These are phyloP conservation scores for Tylopilus orsonianus DNA, from an alignment of 1,284 basidiomycete species.

Conservation along the genomic window DNA sequence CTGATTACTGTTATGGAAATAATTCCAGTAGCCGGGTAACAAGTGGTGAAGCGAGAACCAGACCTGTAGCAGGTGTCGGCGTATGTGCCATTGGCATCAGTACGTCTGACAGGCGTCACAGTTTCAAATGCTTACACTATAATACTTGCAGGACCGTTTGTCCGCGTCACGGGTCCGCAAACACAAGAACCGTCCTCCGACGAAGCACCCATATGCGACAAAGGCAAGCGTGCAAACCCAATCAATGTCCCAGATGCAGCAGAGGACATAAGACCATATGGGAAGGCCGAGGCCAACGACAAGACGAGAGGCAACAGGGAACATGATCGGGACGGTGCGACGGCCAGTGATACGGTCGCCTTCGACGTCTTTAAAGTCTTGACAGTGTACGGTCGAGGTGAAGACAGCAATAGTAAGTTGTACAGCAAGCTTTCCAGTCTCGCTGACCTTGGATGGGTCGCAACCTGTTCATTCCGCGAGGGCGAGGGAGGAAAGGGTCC, in stretches of 20 bases:
- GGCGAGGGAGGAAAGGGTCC: background rate
- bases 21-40: slow-evolving; percentile 35
- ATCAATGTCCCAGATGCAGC: slow-evolving; percentile 30
- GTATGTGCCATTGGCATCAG: background rate
- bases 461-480: slow-evolving; percentile 8
- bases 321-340: slow-evolving; percentile 37
- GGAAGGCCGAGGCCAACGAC: slow-evolving; percentile 27
- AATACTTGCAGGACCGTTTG: slow-evolving; percentile 34
- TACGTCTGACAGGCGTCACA: background rate
- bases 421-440: slow-evolving; percentile 27
- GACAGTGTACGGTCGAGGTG: slow-evolving; percentile 40
- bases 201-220: slow-evolving; percentile 27
- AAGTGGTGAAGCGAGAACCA: slow-evolving; percentile 36
- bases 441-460: slow-evolving; percentile 16
- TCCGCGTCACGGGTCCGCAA: slow-evolving; percentile 27
- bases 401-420: slow-evolving; percentile 31
- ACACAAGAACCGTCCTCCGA: slow-evolving; percentile 31
- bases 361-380: slow-evolving; percentile 41
- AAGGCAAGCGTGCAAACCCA: slow-evolving; percentile 23
- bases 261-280: slow-evolving; percentile 24
- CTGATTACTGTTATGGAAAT: slow-evolving; percentile 23
- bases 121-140: slow-evolving; percentile 30
- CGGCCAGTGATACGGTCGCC: slow-evolving; percentile 38
- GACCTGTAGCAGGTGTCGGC: slow-evolving; percentile 14
- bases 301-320: slow-evolving; percentile 31